Conservation (phyloP, 2,329 filamentous ascomycete species). For the Ophiocordyceps camponoti-saundersi region DNA sequence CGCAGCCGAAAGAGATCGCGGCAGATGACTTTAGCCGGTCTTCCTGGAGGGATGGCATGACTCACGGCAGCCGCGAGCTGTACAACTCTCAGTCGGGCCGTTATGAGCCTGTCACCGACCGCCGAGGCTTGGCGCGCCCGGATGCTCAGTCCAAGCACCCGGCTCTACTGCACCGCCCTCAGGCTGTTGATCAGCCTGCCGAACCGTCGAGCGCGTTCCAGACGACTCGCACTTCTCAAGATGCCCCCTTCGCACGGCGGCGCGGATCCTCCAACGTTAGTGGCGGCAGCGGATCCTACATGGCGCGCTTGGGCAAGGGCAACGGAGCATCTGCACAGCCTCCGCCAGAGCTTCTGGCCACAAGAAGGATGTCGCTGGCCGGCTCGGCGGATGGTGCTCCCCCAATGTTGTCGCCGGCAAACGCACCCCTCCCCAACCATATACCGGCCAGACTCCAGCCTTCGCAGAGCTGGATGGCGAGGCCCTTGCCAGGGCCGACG, state of each 20-base stretch:
- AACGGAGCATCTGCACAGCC: constrained; percentile 24
- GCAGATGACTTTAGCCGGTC: constrained; percentile 84
- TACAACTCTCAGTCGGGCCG: constrained; percentile 92
- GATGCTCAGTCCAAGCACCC: constrained; percentile 55
- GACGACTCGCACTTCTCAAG: constrained; percentile 50
- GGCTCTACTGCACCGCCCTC: constrained; percentile 60
- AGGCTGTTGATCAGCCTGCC: constrained; percentile 47
- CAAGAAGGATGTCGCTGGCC: constrained; percentile 30
- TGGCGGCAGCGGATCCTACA: constrained; percentile 59
- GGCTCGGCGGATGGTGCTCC: constrained; percentile 31
- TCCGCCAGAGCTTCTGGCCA: constrained; percentile 23
- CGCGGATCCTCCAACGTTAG: constrained; percentile 86
- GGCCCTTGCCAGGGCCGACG: constrained; percentile 24
- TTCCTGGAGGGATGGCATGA: constrained; percentile 57
- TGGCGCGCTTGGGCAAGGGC: constrained; percentile 34
- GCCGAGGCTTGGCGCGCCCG: constrained; percentile 51
- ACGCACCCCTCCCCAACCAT: constrained; percentile 10
- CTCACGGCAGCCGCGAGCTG: constrained; percentile 52
- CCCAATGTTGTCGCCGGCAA: constrained; percentile 19
- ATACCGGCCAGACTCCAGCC: constrained; percentile 10
- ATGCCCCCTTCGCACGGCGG: constrained; percentile 54
- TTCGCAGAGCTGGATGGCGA: constrained; percentile 11
- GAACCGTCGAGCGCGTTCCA: constrained; percentile 83
- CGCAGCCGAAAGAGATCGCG: constrained; percentile 61
- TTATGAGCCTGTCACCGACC: constrained; percentile 75